Base-by-base conservation (phyloP, 164 flowering plant genomes). In the Euptelea pleiosperma region DNA sequence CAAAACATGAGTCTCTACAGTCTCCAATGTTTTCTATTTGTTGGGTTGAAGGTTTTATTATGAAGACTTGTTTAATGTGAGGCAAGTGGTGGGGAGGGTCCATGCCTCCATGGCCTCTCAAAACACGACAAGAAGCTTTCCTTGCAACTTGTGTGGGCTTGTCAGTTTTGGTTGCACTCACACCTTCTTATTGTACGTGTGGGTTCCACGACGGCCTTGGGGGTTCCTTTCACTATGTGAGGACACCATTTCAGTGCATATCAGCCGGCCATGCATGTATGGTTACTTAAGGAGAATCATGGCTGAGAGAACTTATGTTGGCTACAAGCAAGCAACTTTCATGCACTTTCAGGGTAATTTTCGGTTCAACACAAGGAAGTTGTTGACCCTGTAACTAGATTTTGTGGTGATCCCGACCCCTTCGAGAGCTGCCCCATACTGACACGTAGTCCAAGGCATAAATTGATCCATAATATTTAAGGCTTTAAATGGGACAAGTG, bases 31-130 rank as follows among this genome's bases (percentile, higher is more conserved):
- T 56, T 56, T 39, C 33, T 28, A 30, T 29, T 42, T 41, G 60
- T 28, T 30, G 24, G 14, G 36, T 37, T 29, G 16, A 24, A 26
- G 39, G 37, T 15, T 12, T 8, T 8, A 10, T 25, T 24, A n/a
- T 37, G 58, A 37, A 54, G 19, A 47, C 42, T 54, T 60, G 33
- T 47, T 66, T 54, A 39, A 46, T 31, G 28, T 14, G 40, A 48
- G n/a, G 64, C 51, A 47, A 51, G 61, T 60, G 49, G n/a, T n/a
- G n/a, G n/a, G 34, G 46, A 52, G 43, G 62, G 57, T 39, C 58
- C 47, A 29, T 41, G 22, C 15, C 12, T n/a, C n/a, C n/a, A n/a
- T n/a, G n/a, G 14, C 37, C 40, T 11, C 22, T 2, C 14, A 19
- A 61, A 8, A 24, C 25, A 14, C 21, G n/a, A 25, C 26, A 52